Percentiles rank a stretch among this genome's conserved stretches.
These are phyloP conservation scores for Penicillium lagena DNA, from an alignment of 495 filamentous ascomycete genomes.

Conservation along the genomic window DNA sequence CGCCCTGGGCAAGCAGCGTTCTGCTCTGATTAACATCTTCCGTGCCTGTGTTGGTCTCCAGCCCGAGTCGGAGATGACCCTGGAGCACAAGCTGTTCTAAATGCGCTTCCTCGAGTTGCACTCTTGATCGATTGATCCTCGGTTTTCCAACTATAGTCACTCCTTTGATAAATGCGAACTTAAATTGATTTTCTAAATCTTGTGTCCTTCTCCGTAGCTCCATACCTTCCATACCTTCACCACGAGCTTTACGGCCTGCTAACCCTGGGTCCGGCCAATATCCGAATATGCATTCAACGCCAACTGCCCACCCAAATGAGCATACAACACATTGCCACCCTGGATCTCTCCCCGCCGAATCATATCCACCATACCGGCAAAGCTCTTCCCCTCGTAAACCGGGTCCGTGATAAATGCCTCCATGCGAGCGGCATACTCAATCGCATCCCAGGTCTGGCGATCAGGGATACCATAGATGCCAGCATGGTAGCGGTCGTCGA, in stretches of 20 bases:
- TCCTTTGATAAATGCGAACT: conserved; percentile 18
- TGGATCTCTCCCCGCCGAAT: conserved; percentile 50
- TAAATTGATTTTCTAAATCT: background rate
- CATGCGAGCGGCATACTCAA: conserved; percentile 52
- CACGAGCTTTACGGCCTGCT: background rate
- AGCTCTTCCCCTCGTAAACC: conserved; percentile 62
- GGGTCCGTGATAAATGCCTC: conserved; percentile 64
- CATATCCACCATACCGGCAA: conserved; percentile 60
- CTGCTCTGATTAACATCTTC: conserved; percentile 95
- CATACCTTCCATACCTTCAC: background rate
- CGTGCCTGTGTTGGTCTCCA: conserved; percentile 95
- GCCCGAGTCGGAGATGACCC: conserved; percentile 98
- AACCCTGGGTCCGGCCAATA: conserved; percentile 17
- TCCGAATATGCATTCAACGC: conserved; percentile 53
- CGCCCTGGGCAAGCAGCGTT: conserved; percentile 91
- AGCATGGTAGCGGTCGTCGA: conserved; percentile 57
- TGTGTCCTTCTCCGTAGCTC: background rate
- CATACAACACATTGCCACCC: conserved; percentile 55
- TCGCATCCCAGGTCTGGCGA: conserved; percentile 50
- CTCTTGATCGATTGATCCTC: background rate
- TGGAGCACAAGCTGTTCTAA: conserved; percentile 96
- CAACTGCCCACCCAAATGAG: conserved; percentile 57
- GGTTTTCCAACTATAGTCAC: conserved; percentile 26
- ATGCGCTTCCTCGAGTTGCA: too few relatives aligned
- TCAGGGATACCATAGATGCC: conserved; percentile 56